These are phyloP conservation scores for Fusarium metavorans DNA, from an alignment of 2,329 filamentous ascomycete species.

Conservation along the genomic window DNA sequence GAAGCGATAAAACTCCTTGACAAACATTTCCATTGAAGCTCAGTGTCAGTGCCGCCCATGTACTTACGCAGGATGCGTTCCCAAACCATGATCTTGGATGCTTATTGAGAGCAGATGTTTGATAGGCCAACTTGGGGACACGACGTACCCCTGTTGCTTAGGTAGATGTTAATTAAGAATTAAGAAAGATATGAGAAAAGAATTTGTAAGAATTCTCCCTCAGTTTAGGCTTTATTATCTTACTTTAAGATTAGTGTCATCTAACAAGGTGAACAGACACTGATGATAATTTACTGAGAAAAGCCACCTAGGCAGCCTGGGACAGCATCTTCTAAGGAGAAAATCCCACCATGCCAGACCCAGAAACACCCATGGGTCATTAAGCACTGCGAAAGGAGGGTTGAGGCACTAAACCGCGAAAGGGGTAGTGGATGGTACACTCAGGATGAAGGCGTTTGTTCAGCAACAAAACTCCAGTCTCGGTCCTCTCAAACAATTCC, in stretches of 20 bases:
- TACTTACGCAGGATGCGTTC: too few relatives aligned
- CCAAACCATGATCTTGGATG: too few relatives aligned
- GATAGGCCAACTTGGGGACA: too few relatives aligned
- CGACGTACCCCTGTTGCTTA: too few relatives aligned
- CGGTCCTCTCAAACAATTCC: too few relatives aligned
- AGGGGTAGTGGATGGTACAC: background rate
- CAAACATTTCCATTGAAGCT: too few relatives aligned
- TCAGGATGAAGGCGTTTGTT: too few relatives aligned
- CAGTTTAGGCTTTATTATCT: background rate
- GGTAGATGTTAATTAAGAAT: too few relatives aligned
- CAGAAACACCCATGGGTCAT: conserved; percentile 95
- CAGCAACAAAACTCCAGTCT: too few relatives aligned
- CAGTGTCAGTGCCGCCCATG: too few relatives aligned
- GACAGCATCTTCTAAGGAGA: conserved; percentile 76
- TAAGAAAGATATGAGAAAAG: background rate
- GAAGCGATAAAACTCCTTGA: too few relatives aligned
- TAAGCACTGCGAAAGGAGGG: conserved; percentile 85
- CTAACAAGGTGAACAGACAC: background rate
- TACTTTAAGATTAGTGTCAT: background rate
- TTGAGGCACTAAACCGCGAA: conserved; percentile 64
- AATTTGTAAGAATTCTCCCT: background rate
- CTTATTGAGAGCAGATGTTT: too few relatives aligned
- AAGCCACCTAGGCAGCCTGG: background rate
- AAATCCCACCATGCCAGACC: conserved; percentile 83
- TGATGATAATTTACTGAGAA: background rate